These are phyloP conservation scores for Cymbopogon flexuosus DNA, from an alignment of 202 grass and related monocot species.

Conservation along the genomic window DNA sequence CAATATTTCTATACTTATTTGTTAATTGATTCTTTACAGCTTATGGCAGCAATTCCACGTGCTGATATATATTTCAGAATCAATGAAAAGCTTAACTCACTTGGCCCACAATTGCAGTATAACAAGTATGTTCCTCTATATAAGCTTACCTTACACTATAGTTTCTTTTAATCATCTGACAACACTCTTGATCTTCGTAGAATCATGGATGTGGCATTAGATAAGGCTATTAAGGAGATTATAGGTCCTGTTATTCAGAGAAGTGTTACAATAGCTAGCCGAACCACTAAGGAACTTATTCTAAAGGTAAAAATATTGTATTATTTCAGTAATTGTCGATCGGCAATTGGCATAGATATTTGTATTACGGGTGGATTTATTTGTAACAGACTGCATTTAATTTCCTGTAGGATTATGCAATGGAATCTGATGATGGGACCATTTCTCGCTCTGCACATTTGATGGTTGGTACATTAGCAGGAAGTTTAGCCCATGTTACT, in stretches of 20 bases:
- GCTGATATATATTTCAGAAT: conserved; percentile 86
- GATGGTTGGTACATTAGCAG: conserved; percentile 95
- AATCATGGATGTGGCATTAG: conserved; percentile 89
- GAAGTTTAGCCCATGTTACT: conserved; percentile 98
- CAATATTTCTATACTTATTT: conserved; percentile 11
- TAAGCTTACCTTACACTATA: not conserved
- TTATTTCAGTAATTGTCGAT: not conserved
- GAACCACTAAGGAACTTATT: conserved; percentile 97
- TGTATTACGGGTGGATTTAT: conserved; percentile 17
- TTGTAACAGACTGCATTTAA: conserved; percentile 11
- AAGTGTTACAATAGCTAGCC: conserved; percentile 95
- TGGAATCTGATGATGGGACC: conserved; percentile 75
- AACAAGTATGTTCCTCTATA: conserved; percentile 52
- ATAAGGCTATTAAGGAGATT: conserved; percentile 91
- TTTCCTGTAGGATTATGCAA: conserved; percentile 67
- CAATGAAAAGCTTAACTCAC: conserved; percentile 83
- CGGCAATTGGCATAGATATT: not conserved
- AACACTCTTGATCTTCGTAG: conserved; percentile 36
- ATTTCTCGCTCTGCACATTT: conserved; percentile 78
- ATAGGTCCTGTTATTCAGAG: conserved; percentile 91
- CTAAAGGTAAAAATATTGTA: conserved; percentile 61
- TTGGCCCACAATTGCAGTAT: conserved; percentile 74
- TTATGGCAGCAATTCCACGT: conserved; percentile 79
- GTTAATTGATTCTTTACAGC: conserved; percentile 44
- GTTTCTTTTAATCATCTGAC: conserved; percentile 19